phyloP scores from a whole-genome alignment of 179 eudicot genomes.

The Drosera spatulata region DNA sequence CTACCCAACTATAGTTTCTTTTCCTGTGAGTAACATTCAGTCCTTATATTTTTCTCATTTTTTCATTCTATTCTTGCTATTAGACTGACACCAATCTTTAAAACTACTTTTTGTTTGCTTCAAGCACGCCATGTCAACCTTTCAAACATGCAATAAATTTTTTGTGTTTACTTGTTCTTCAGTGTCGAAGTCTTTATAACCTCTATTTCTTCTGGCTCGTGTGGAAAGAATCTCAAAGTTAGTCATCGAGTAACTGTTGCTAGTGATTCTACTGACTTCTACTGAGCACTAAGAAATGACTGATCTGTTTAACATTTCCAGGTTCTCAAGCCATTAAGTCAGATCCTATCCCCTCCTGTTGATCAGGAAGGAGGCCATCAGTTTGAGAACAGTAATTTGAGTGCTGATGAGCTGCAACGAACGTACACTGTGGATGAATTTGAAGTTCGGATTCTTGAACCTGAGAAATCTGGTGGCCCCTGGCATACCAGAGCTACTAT shows the following conservation, averaged over 20 bases:
- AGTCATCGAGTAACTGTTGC: not conserved
- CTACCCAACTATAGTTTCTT: constrained; percentile 86
- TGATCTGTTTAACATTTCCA: constrained; percentile 12
- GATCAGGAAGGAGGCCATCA: constrained; percentile 94
- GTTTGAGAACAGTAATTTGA: constrained; percentile 62
- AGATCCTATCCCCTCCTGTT: constrained; percentile 74
- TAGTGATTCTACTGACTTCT: not conserved
- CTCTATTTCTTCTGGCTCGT: too few species aligned
- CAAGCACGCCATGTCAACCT: too few species aligned
- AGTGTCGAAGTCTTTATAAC: too few species aligned
- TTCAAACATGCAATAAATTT: too few species aligned
- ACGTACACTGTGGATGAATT: constrained; percentile 78
- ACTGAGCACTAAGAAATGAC: not conserved
- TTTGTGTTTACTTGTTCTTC: too few species aligned
- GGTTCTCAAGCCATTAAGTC: constrained; percentile 89
- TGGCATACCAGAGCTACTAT: constrained; percentile 92
- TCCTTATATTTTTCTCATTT: not conserved
- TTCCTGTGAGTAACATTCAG: constrained; percentile 57
- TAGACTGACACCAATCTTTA: too few species aligned
- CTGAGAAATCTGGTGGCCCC: constrained; percentile 80
- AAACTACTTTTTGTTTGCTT: too few species aligned
- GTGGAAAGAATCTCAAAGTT: not conserved
- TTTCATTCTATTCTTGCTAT: not conserved
- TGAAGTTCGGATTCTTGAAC: constrained; percentile 88
- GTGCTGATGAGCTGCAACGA: constrained; percentile 50